Percentiles rank a stretch among this genome's conserved stretches.
These are phyloP conservation scores for Penicillium rolfsii DNA, from an alignment of 2,329 filamentous ascomycete species.

Conservation along the genomic window DNA sequence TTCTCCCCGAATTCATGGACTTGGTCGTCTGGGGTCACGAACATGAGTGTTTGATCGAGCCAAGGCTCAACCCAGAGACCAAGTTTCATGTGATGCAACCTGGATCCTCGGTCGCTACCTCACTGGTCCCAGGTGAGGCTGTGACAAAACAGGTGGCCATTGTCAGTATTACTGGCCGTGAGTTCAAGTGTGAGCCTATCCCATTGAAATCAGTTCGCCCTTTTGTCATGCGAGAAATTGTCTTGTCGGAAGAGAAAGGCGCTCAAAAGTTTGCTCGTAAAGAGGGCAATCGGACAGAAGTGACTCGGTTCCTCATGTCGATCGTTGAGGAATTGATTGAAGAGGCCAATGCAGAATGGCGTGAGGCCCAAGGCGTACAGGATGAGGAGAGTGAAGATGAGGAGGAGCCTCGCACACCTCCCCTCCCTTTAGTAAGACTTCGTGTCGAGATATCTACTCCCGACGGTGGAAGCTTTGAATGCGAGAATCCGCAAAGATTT, in stretches of 20 bases:
- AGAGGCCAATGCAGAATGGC: conserved; percentile 80
- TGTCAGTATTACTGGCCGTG: conserved; percentile 77
- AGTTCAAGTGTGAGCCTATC: conserved; percentile 79
- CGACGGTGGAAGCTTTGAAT: conserved; percentile 82
- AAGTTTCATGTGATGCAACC: conserved; percentile 97
- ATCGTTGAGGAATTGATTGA: conserved; percentile 87
- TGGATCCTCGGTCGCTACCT: conserved; percentile 93
- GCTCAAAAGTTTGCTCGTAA: conserved; percentile 79
- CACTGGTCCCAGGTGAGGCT: conserved; percentile 84
- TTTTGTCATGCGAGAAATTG: conserved; percentile 83
- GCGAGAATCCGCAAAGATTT: conserved; percentile 94
- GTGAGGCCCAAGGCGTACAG: conserved; percentile 66
- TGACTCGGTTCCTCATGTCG: conserved; percentile 74
- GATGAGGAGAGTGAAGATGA: conserved; percentile 60
- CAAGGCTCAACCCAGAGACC: conserved; percentile 78
- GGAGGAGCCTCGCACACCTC: conserved; percentile 58
- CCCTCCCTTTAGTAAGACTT: conserved; percentile 81
- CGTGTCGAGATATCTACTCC: conserved; percentile 88
- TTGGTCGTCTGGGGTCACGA: conserved; percentile 97
- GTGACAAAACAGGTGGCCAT: conserved; percentile 90
- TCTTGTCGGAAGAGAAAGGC: conserved; percentile 72
- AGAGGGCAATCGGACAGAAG: conserved; percentile 78
- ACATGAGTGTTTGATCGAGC: conserved; percentile 92
- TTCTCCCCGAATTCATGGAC: conserved; percentile 88
- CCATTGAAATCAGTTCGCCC: conserved; percentile 86